Percentiles rank a stretch among this genome's conserved stretches.
Conservation (phyloP, 2,329 filamentous ascomycete species). For the Colletotrichum costaricense region DNA sequence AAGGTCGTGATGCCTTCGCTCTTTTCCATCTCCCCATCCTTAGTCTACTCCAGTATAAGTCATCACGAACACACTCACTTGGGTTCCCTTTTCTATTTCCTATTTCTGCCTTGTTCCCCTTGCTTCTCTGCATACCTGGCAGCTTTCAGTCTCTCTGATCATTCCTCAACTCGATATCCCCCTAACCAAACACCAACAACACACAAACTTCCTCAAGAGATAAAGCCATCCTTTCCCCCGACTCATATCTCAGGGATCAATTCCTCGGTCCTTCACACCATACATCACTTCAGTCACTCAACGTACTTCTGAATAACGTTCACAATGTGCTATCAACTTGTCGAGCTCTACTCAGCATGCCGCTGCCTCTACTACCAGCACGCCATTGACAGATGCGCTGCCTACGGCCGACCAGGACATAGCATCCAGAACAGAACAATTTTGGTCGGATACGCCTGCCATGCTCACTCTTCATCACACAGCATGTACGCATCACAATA, state of each 20-base stretch:
- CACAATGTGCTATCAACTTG: conserved; percentile 87
- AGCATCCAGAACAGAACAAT: conserved; percentile 79
- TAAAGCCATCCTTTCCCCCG: conserved; percentile 20
- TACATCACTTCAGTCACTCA: not conserved
- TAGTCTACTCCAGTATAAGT: conserved; percentile 27
- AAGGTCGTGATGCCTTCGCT: conserved; percentile 65
- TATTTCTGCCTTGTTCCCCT: conserved; percentile 41
- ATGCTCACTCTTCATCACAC: conserved; percentile 57
- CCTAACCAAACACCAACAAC: conserved; percentile 22
- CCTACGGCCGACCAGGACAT: conserved; percentile 81
- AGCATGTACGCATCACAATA: conserved; percentile 53
- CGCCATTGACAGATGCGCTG: conserved; percentile 83
- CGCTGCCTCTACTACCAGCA: conserved; percentile 90
- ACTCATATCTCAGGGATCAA: conserved; percentile 1
- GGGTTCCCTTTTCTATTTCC: conserved; percentile 38
- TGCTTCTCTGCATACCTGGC: conserved; percentile 29
- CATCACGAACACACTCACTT: conserved; percentile 38
- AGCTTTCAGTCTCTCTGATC: conserved; percentile 25
- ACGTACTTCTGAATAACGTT: not conserved
- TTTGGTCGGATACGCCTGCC: conserved; percentile 84
- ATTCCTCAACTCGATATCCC: conserved; percentile 13
- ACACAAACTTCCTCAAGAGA: conserved; percentile 26
- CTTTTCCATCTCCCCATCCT: conserved; percentile 40
- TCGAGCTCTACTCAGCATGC: conserved; percentile 89
- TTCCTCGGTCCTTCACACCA: not conserved